Base-by-base conservation (phyloP, 208 protist species). In the Lotmaria passim region DNA sequence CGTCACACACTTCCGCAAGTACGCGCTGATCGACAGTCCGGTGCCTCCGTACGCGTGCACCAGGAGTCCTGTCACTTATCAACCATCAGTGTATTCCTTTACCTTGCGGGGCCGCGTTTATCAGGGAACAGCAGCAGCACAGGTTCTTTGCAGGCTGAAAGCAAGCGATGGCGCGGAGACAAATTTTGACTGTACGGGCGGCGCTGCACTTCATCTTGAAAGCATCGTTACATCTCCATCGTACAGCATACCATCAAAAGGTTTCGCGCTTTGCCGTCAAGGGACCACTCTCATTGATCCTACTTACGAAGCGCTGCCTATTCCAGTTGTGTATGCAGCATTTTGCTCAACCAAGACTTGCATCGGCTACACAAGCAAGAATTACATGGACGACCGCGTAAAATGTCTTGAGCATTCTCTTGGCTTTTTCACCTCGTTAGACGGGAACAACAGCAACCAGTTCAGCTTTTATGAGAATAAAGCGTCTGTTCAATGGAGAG, bases 381-480 rank as follows among this genome's bases (percentile, higher is more conserved):
- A 75, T 34, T 69, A 75, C 55, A 58, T 64, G 60, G 38, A 38
- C 17, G 70, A 75, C 23, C 56, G 70, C 5, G 4, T 57, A 11
- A 24, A 15, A 7, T 75, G 70, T 36, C 1, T 26, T 0, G 43
- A 55, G 14, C 43, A 63, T 21, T 41, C 70, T 3, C 53, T 75
- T 2, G 70, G 70, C 44, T 69, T 47, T 34, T 75, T 69, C 52
- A 69, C 61, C 12, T 75, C 70, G 17, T 21, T 41, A 7, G 53
- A 65, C 59, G 61, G 62, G 11, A 75, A 75, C 70, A 75, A 75
- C 70, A 64, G 43, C 7, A 75, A 64, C 44, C 70, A 75, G 55
- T 75, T 75, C 34, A 75, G 61, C 60, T 75, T 31, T 14, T 75
- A 69, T 14, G 70, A 75, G n/a, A 24, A 33, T 1, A 33, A 31